Evolutionary conservation across 371 early-diverging fungal species (phyloP).

Genomic region (Actinomortierella ambigua): DNA sequence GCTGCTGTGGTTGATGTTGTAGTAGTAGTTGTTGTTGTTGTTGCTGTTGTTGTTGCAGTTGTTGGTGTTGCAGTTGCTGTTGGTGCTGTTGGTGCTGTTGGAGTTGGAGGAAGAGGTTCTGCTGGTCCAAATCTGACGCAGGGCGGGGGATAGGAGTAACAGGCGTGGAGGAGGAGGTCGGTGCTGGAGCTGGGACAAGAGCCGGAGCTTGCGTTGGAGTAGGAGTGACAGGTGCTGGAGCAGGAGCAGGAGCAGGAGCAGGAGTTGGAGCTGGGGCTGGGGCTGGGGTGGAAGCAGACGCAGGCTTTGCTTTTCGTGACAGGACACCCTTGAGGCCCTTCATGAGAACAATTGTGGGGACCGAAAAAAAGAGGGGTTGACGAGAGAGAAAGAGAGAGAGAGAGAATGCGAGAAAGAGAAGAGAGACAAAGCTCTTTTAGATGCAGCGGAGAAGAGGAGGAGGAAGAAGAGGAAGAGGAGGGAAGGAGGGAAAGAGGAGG

Average conservation of each 20-base stretch:
- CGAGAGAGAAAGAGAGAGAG: too few species aligned
- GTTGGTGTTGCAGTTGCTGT: conserved; percentile 4
- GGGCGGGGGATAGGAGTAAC: too few species aligned
- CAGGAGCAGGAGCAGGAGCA: too few species aligned
- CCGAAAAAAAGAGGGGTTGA: too few species aligned
- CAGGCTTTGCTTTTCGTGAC: conserved; percentile 29
- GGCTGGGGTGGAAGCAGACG: conserved; percentile 10
- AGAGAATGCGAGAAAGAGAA: conserved; percentile 7
- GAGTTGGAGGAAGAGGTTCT: conserved; percentile 1
- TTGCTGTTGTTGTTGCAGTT: neutral
- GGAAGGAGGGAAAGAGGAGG: conserved; percentile 13
- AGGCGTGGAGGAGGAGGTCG: too few species aligned
- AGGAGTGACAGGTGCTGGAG: neutral
- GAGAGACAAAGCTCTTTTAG: conserved; percentile 7
- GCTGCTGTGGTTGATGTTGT: neutral
- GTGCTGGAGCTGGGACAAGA: too few species aligned
- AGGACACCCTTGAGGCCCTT: conserved; percentile 47
- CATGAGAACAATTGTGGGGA: conserved; percentile 39
- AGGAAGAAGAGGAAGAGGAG: conserved; percentile 6
- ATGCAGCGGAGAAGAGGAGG: conserved; percentile 7
- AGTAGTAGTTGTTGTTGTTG: neutral
- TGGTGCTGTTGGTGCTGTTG: conserved; percentile 2
- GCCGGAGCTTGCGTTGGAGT: conserved; percentile 9
- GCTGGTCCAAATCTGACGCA: conserved; percentile 7
- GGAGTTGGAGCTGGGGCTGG: conserved; percentile 2